Evolutionary conservation across 202 grass and related monocot genomes (phyloP), one percentile per base, ranked within the genome.

Genomic region (Saccharum hybrid): DNA sequence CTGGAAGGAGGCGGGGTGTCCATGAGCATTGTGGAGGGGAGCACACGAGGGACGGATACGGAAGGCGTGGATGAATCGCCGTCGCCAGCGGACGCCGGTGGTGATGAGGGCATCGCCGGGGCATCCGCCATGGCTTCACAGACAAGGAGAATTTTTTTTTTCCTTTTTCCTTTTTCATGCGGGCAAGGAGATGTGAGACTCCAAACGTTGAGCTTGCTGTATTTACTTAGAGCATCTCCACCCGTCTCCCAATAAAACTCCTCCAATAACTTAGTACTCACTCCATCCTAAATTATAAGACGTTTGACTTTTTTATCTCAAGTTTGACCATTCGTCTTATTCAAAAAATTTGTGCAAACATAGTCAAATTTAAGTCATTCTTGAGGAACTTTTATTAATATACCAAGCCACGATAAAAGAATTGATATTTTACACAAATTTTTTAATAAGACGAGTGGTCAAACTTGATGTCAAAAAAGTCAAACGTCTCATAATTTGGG

Each of bases 91-190:
- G 23, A 18, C 33, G 60, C 4, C 18, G 57, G 41, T 28, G 63
- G 23, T 5, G 56, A 43, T 1, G 49, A 43, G 49, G n/a, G 21
- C 77, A 8, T n/a, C 78, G 66, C 34, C 66, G 46, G 48, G 7
- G 66, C 39, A n/a, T 86, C 74, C 66, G 57, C 39, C 79, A 90
- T 86, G 59, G 74, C 56, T 77, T 65, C 65, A 31, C 48, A 21
- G 13, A 48, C 18, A 70, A 69, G 78, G n/a, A 57, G 19, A 15
- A 36, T 0, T 36, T 36, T 2, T 36, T 2, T 36, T 36, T 36
- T 36, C 2, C 1, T 36, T 36, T 4, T 33, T 33, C 3, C 31
- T 33, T 33, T 33, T 33, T 33, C 31, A 54, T 48, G 45, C 48
- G 48, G 13, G 65, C 18, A 80, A 69, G 78, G n/a, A 56, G 18